A percentile compares a stretch with the other conserved stretches of the same genome.
Conservation (phyloP, 2,329 filamentous ascomycete genomes). For the Xylariaceae sp. region DNA sequence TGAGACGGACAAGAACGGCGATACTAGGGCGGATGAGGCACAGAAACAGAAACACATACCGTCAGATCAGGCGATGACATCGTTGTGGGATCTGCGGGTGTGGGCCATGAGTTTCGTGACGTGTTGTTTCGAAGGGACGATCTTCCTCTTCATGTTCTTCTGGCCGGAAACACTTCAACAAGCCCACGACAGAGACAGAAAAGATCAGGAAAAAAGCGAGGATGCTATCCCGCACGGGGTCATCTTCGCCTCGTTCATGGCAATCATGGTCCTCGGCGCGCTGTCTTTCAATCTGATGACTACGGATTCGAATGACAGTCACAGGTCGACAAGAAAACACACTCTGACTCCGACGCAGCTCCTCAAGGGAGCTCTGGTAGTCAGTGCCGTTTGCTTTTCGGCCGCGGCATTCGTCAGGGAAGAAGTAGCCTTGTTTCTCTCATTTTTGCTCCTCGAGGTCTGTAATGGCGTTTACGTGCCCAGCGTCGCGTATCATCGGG, state of each 20-base stretch:
- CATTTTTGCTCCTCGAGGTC: conserved; percentile 43
- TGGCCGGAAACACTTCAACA: conserved; percentile 43
- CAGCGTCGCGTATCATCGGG: conserved; percentile 42
- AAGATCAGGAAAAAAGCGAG: no score
- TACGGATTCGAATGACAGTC: not conserved
- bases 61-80: not conserved
- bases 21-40: not conserved
- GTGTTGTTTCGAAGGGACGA: conserved; percentile 46
- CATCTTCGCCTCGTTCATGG: conserved; percentile 66
- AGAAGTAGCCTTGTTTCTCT: conserved; percentile 36
- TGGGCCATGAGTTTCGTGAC: conserved; percentile 44
- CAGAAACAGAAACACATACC: not conserved
- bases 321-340: not conserved
- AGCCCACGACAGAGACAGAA: conserved; percentile 33
- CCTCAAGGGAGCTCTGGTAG: conserved; percentile 34
- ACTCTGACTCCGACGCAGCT: conserved; percentile 25
- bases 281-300: conserved; percentile 54
- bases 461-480: conserved; percentile 46
- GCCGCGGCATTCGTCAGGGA: conserved; percentile 28
- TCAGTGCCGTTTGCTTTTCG: conserved; percentile 36
- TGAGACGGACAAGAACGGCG: not conserved
- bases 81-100: conserved; percentile 35
- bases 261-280: conserved; percentile 64
- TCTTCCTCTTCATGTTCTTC: conserved; percentile 44
- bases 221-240: conserved; percentile 52